Conservation (phyloP, 257 asterid species). For the Solanum pinnatisectum region DNA sequence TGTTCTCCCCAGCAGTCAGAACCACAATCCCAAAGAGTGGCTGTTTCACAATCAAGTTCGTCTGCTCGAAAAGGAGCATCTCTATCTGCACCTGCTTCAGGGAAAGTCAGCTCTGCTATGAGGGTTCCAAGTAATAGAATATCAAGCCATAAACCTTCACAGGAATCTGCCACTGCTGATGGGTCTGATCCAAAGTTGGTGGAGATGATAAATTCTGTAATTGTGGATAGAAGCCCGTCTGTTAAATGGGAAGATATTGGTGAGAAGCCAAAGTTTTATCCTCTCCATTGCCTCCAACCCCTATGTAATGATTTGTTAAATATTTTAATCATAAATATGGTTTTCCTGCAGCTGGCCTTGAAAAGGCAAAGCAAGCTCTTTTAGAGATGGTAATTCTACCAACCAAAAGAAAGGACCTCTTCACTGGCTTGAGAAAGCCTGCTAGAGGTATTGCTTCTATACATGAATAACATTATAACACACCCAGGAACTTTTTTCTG, state of each 20-base stretch:
- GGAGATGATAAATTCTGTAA: conserved; percentile 87
- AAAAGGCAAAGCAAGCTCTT: conserved; percentile 90
- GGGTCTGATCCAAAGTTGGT: conserved; percentile 73
- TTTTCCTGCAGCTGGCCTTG: conserved; percentile 85
- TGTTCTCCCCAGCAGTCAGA: conserved; percentile 38
- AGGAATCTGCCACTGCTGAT: conserved; percentile 35
- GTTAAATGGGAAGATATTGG: conserved; percentile 99
- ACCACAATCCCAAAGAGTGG: conserved; percentile 29
- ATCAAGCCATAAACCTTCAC: conserved; percentile 29
- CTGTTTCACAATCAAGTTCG: conserved; percentile 30
- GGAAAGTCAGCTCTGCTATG: conserved; percentile 20
- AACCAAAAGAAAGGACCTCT: conserved; percentile 87
- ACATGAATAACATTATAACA: background rate
- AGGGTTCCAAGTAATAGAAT: conserved; percentile 31
- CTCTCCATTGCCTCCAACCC: conserved; percentile 2
- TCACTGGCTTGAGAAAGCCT: conserved; percentile 91
- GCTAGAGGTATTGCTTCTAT: conserved; percentile 63
- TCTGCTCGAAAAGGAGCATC: conserved; percentile 40
- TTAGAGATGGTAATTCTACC: conserved; percentile 96
- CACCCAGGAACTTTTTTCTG: background rate
- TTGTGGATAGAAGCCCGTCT: conserved; percentile 81
- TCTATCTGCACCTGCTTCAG: conserved; percentile 29
- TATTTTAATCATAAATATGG: background rate
- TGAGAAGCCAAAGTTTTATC: conserved; percentile 19
- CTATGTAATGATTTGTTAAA: background rate